A percentile compares a stretch with the other conserved stretches of the same genome.
Evolutionary conservation across 768 basidiomycete species (phyloP).

Genomic region (Gymnopilus junonius): DNA sequence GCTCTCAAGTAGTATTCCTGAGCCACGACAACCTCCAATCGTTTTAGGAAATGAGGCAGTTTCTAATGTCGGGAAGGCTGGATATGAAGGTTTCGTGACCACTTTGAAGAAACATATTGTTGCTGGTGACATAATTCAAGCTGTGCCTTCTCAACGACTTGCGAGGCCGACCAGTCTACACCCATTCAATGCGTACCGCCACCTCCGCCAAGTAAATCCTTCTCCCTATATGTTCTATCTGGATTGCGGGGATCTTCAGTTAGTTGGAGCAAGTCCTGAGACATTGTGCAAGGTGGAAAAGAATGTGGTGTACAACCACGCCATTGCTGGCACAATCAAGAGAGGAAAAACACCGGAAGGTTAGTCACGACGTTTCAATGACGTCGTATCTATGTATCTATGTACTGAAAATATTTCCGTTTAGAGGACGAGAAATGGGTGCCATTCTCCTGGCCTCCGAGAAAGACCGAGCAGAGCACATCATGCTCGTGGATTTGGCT

Average conservation of each 20-base stretch:
- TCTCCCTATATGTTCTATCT: constrained; percentile 99
- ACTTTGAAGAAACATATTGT: constrained; percentile 93
- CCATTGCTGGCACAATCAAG: constrained; percentile 94
- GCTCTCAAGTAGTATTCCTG: constrained; percentile 53
- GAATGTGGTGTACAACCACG: constrained; percentile 95
- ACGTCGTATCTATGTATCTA: constrained; percentile 14
- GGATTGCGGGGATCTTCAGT: constrained; percentile 89
- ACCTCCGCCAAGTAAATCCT: constrained; percentile 92
- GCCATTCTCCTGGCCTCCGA: constrained; percentile 78
- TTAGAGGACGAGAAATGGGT: constrained; percentile 91
- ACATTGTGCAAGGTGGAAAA: constrained; percentile 94
- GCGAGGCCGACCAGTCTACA: constrained; percentile 85
- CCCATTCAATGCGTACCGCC: constrained; percentile 97
- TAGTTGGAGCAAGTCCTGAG: constrained; percentile 98
- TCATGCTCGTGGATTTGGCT: constrained; percentile 98
- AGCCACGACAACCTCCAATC: constrained; percentile 69
- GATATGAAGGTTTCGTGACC: constrained; percentile 92
- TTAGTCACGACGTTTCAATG: constrained; percentile 36
- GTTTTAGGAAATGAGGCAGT: constrained; percentile 68
- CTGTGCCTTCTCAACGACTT: constrained; percentile 93
- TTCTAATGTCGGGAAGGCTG: constrained; percentile 92
- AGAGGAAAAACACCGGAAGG: constrained; percentile 88
- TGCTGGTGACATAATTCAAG: constrained; percentile 98
- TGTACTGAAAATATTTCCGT: constrained; percentile 13
- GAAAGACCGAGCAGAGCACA: constrained; percentile 97